A percentile compares a stretch with the other conserved stretches of the same genome.
These are phyloP conservation scores for Xylaria sp. DNA, from an alignment of 2,329 filamentous ascomycete genomes.

Conservation along the genomic window DNA sequence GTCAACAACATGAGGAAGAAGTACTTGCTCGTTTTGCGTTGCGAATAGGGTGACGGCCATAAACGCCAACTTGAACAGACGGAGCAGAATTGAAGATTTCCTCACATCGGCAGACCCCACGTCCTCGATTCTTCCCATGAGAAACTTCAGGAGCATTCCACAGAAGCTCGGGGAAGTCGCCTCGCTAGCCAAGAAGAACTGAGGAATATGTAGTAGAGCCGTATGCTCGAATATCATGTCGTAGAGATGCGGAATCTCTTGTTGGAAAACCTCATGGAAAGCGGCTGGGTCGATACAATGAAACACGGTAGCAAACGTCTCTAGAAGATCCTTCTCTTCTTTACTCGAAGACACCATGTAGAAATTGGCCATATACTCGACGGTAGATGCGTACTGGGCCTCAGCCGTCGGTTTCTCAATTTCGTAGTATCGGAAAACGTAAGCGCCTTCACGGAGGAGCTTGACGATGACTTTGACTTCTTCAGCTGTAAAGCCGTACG, in stretches of 20 bases:
- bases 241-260: slow-evolving; percentile 93
- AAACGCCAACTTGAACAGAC: slow-evolving; percentile 96
- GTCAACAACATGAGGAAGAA: slow-evolving; percentile 92
- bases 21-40: slow-evolving; percentile 87
- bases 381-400: slow-evolving; percentile 69
- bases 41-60: slow-evolving; percentile 99
- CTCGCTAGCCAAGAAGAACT: slow-evolving; percentile 98
- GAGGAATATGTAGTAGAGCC: slow-evolving; percentile 86
- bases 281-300: slow-evolving; percentile 97
- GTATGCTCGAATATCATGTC: slow-evolving; percentile 98
- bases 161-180: slow-evolving; percentile 96
- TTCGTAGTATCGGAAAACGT: slow-evolving; percentile 95
- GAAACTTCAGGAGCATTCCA: slow-evolving; percentile 93
- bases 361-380: slow-evolving; percentile 90
- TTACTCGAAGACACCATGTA: slow-evolving; percentile 92
- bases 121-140: slow-evolving; percentile 95
- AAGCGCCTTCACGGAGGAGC: slow-evolving; percentile 91
- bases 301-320: slow-evolving; percentile 97
- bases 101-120: slow-evolving; percentile 88
- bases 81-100: slow-evolving; percentile 84
- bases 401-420: slow-evolving; percentile 73
- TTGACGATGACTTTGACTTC: slow-evolving; percentile 96
- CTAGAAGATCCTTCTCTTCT: slow-evolving; percentile 94
- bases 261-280: slow-evolving; percentile 97
- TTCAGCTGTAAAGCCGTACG: slow-evolving; percentile 93